A percentile compares a stretch with the other conserved stretches of the same genome.
Conservation (phyloP, 1,139 yeast genomes). For the Saccharomyces hybrid region DNA sequence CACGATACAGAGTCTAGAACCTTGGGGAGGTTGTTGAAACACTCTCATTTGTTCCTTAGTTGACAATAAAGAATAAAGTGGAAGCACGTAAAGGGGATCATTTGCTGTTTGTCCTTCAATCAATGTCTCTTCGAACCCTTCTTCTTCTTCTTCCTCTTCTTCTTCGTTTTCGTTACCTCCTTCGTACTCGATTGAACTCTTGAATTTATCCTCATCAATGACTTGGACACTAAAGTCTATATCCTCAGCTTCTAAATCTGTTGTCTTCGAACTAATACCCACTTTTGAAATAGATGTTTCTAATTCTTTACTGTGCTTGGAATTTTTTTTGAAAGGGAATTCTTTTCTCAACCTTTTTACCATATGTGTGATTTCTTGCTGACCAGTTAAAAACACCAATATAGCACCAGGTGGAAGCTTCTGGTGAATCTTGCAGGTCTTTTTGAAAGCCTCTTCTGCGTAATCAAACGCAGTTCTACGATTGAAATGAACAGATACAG, state of each 20-base stretch:
- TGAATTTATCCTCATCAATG: conserved; percentile 30
- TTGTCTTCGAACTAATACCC: conserved; percentile 49
- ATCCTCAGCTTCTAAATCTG: conserved; percentile 80
- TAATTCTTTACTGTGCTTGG: conserved; percentile 31
- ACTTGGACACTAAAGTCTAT: conserved; percentile 66
- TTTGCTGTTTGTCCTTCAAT: conserved; percentile 69
- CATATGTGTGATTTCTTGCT: conserved; percentile 75
- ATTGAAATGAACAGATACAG: conserved; percentile 89
- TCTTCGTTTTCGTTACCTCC: conserved; percentile 30
- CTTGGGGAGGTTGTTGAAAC: conserved; percentile 76
- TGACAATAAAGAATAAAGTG: conserved; percentile 85
- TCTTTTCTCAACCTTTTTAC: conserved; percentile 62
- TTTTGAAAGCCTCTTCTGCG: conserved; percentile 78
- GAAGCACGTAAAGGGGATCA: conserved; percentile 85
- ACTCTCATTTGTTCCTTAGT: conserved; percentile 93
- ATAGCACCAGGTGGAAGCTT: conserved; percentile 92
- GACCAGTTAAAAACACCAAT: conserved; percentile 86
- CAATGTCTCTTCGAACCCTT: conserved; percentile 79
- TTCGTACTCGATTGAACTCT: conserved; percentile 18
- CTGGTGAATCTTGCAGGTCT: conserved; percentile 80
- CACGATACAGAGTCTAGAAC: conserved; percentile 80
- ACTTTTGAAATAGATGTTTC: conserved; percentile 33
- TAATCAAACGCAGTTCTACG: conserved; percentile 71
- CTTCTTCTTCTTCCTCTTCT: conserved; percentile 60
- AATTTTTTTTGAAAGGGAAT: conserved; percentile 49